Base-by-base conservation (phyloP, 1,284 basidiomycete genomes). In the Sparassis latifolia region DNA sequence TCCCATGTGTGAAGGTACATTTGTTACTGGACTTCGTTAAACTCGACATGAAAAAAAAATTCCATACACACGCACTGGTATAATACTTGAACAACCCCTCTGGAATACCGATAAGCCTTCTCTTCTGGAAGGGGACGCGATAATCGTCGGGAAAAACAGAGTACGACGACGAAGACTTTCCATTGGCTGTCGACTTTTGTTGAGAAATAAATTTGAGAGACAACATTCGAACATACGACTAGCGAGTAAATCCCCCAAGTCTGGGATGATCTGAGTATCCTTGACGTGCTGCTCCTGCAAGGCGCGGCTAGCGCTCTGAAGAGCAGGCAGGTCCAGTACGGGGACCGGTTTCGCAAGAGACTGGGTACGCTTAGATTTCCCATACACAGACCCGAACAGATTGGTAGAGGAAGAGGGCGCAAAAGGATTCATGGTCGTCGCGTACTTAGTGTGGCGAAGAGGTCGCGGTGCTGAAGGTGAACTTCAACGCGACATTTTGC, bases 1-100 rank as follows among this genome's bases (percentile, higher is more conserved):
- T 7, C 96, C 96, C 89, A 97, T 94, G 51, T 71, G 69, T 41
- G 84, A 79, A 10, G 78, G 78, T 48, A 83, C 75, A 61, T 71
- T 79, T 33, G 78, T 74, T 48, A 73, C 83, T 87, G 58, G 27
- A 33, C 48, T 47, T 37, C 49, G 42, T 45, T 68, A 54, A 68
- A 54, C 32, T 37, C 42, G 47, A 32, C 44, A 27, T 35, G 28
- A 46, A 30, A 10, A 7, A 43, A 9, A 39, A 40, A n/a, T 38
- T 28, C 44, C 47, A 28, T 20, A 6, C 39, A 49, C 49, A 69
- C 79, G 60, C 58, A 89, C 89, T 80, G 58, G 86, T 85, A 64
- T 87, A 89, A 62, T 89, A 85, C 59, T 91, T 84, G 56, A 91
- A 91, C 45, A 93, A 70, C 2, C 77, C 77, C 52, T 92, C 89